Evolutionary conservation across 1,284 basidiomycete genomes (phyloP), one percentile per base, ranked within the genome.

Genomic region (Pseudozyma thailandica): DNA sequence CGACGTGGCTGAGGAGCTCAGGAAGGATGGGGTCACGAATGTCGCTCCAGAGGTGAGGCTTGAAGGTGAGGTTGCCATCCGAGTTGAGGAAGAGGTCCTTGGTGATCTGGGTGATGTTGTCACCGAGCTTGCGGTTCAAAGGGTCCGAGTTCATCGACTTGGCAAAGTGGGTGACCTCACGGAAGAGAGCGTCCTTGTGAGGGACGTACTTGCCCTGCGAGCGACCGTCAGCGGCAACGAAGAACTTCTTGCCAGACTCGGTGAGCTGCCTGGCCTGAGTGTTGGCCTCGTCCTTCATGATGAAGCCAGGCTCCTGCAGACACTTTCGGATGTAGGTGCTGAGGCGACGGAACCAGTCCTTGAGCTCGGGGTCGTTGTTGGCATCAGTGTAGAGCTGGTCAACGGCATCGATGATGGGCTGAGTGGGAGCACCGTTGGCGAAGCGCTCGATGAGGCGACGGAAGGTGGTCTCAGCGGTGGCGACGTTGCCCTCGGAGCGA

Each of bases 251-350:
- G 68, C 76, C 78, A 2, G 49, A 55, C 39, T 79, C 75, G 65
- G 43, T 52, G 42, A 81, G 58, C 65, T 72, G 65, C 6, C 51
- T 50, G 93, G 85, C 47, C 88, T 84, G 50, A 83, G 84, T 86
- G 72, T 82, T 77, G 61, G 79, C 92, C 33, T 88, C 86, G 2
- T 92, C 89, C 74, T 93, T 90, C 58, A 97, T 87, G 54, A 98
- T 88, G 81, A 89, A 98, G 27, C 94, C 94, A 0, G 92, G 88
- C 79, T 95, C 91, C 63, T 95, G 87, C 9, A 98, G 86, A 25
- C 90, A 85, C 87, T 89, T 74, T 59, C 82, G 81, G 57, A 85
- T 26, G 75, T 74, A 71, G 0, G 84, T 80, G 79, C 91, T 87
- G 55, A 93, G 86, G 20, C 84, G 83, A 39, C 81, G 83, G 85